Evolutionary conservation across 2,329 filamentous ascomycete species (phyloP), one percentile per base, ranked within the genome.

Genomic region (Phaeoacremonium minimum): DNA sequence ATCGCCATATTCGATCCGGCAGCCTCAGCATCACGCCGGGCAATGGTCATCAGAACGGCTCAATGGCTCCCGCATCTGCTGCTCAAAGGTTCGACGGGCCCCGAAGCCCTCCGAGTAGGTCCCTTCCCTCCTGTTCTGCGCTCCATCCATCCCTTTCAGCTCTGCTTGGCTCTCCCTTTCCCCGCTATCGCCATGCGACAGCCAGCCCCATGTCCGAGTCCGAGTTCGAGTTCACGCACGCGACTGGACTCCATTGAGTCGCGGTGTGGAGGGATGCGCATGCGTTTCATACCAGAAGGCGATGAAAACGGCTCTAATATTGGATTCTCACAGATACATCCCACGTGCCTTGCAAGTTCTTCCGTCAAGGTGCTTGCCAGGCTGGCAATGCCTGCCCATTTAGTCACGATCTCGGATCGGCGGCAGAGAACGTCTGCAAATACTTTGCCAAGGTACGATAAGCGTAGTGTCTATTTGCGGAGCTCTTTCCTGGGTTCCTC

Each of bases 301-400:
- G n/a, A n/a, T n/a, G n/a, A n/a, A n/a, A n/a, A n/a, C n/a, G n/a
- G n/a, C n/a, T n/a, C n/a, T n/a, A n/a, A n/a, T n/a, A n/a, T n/a
- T n/a, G n/a, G n/a, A n/a, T n/a, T 32, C n/a, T 22, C 16, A 36
- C 46, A 96, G 91, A 95, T 63, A 95, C 93, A 14, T 85, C 90
- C 44, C 93, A 97, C 69, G 93, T 98, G 30, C 93, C 93, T 28
- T 98, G 93, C 85, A 97, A 97, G 74, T 98, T 98, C 84, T 98
- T 93, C 66, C 83, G 89, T 36, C 88, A 95, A 69, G 90, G 91
- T 60, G 83, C 88, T 53, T 98, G 93, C 63, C 91, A 97, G 74
- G 93, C 93, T 40, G 93, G 93, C 51, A 87, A 86, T 60, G 88
- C 90, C 47, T 98, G 93, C 68, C 93, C 93, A 28, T 98, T 97